Evolutionary conservation across 208 protist species (phyloP), one percentile per base, ranked within the genome.

Genomic region (Crithidia sp.): DNA sequence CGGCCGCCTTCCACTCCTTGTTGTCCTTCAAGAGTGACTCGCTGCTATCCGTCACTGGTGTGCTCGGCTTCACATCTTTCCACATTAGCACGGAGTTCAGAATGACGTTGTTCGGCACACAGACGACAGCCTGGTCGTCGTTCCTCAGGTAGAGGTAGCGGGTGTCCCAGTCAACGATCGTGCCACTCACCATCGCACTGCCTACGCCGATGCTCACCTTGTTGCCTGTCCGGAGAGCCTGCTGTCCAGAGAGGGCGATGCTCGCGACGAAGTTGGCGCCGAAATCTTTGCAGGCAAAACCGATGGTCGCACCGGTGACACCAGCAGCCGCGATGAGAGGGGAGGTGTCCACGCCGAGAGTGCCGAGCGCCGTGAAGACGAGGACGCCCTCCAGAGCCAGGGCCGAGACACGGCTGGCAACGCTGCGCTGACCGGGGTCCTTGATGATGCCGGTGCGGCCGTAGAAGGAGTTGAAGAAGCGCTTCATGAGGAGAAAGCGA

Each of bases 261-360:
- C 89, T 86, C 16, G 89, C 89, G 14, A 95, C 84, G 71, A 96
- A 91, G 69, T 94, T 96, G 19, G 88, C 77, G 14, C 89, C 88
- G 83, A 94, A 82, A 67, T 95, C 89, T 62, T 91, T 93, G 77
- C 82, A 91, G 5, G 92, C 88, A 73, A 96, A 96, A 44, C 90
- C 89, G 40, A 95, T 85, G 8, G 89, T 94, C 8, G 90, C 92
- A n/a, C 88, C 89, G 0, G 86, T 90, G 36, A 96, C 76, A 62
- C 91, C 91, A 10, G 89, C 87, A 45, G 89, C 89, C 8, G 91
- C 79, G 61, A 96, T 79, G 0, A 96, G 79, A 0, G 89, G 89
- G 2, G 87, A 83, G 5, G 87, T 94, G 67, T 95, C 92, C 10
- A 93, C 77, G 52, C 90, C 89, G 56, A 93, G 14, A 0, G 90